These are phyloP conservation scores for Myxozyma melibiosi DNA, from an alignment of 805 yeast genomes.

Conservation along the genomic window DNA sequence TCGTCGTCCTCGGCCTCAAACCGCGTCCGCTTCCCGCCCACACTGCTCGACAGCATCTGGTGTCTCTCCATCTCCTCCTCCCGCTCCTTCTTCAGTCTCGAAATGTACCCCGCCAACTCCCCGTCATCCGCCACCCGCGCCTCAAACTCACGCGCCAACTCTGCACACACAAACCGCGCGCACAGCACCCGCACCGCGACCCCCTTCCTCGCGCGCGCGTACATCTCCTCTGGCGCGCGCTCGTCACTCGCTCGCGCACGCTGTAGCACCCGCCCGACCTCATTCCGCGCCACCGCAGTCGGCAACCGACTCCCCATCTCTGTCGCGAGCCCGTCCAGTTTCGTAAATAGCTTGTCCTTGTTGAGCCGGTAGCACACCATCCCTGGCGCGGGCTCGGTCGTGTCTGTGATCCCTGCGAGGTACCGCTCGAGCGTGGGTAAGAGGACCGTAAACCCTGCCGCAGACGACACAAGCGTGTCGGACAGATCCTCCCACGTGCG, in stretches of 20 bases:
- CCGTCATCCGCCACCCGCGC: constrained; percentile 29
- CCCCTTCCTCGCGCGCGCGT: constrained; percentile 15
- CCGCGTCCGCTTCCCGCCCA: constrained; percentile 11
- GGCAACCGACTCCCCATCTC: constrained; percentile 22
- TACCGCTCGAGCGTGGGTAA: constrained; percentile 2
- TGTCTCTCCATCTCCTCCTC: constrained; percentile 31
- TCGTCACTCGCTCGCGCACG: constrained; percentile 18
- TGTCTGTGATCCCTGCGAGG: constrained; percentile 9
- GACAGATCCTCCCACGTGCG: constrained; percentile 30
- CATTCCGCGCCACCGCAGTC: constrained; percentile 8
- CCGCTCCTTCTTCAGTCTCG: constrained; percentile 27
- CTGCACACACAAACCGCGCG: constrained; percentile 33
- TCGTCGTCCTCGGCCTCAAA: constrained; percentile 22
- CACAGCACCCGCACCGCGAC: constrained; percentile 35
- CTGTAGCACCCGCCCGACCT: constrained; percentile 17
- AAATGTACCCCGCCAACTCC: constrained; percentile 33
- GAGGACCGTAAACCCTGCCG: constrained; percentile 5
- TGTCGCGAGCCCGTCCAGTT: neutral
- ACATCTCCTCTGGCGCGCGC: constrained; percentile 26
- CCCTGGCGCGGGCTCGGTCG: constrained; percentile 19
- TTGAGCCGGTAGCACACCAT: constrained; percentile 22
- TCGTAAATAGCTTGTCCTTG: constrained; percentile 12
- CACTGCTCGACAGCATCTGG: constrained; percentile 21
- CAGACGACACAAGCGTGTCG: constrained; percentile 1
- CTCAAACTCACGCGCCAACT: constrained; percentile 26